phyloP scores from a whole-genome alignment of 1,139 yeast genomes.

The Entelexis sorbosivorans region DNA sequence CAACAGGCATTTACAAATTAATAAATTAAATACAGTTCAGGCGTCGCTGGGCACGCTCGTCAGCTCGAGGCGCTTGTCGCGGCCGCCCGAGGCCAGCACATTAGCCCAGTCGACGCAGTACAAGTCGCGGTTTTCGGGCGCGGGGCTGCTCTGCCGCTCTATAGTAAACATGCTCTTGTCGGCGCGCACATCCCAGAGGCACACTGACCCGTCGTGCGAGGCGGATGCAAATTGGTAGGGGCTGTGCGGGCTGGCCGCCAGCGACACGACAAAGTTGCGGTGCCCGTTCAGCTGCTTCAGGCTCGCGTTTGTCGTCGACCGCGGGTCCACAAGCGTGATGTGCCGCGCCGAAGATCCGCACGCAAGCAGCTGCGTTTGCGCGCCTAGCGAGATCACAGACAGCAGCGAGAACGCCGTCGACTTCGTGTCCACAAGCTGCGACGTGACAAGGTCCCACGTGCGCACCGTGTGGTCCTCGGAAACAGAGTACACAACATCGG shows the following conservation, averaged over 20 bases:
- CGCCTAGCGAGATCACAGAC: constrained; percentile 58
- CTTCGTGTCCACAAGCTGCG: constrained; percentile 74
- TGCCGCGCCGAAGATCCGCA: constrained; percentile 96
- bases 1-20: not conserved
- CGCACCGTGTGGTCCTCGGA: constrained; percentile 91
- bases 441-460: constrained; percentile 90
- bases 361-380: constrained; percentile 53
- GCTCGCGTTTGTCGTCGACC: constrained; percentile 41
- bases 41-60: constrained; percentile 32
- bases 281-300: constrained; percentile 76
- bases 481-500: constrained; percentile 74
- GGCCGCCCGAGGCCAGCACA: constrained; percentile 82
- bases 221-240: constrained; percentile 71
- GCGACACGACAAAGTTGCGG: constrained; percentile 74
- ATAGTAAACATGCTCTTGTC: constrained; percentile 78
- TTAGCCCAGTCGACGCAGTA: constrained; percentile 83
- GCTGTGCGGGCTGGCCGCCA: constrained; percentile 51
- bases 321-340: constrained; percentile 84
- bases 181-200: constrained; percentile 92
- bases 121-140: constrained; percentile 43
- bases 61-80: constrained; percentile 84
- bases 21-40: not conserved
- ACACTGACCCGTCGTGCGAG: constrained; percentile 90
- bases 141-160: constrained; percentile 45
- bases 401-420: constrained; percentile 79